A percentile compares a stretch with the other conserved stretches of the same genome.
phyloP scores from a whole-genome alignment of 768 basidiomycete species.

The Hygrophorus pudorinus region DNA sequence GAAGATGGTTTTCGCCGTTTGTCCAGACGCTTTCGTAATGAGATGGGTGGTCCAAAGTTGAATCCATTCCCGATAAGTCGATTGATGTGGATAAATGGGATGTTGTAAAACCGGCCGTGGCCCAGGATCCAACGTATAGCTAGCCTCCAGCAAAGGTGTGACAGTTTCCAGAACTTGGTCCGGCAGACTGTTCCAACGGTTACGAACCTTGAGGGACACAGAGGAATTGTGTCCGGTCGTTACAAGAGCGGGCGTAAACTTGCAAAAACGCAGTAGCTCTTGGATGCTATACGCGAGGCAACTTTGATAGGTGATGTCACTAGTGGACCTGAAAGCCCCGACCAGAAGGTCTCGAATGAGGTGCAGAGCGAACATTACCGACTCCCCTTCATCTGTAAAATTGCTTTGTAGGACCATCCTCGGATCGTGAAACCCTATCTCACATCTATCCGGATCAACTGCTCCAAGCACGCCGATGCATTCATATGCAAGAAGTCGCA shows the following conservation, averaged over 20 bases:
- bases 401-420: slow-evolving; percentile 71
- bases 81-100: slow-evolving; percentile 69
- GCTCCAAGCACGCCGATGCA: slow-evolving; percentile 91
- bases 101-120: slow-evolving; percentile 32
- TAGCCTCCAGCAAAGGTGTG: slow-evolving; percentile 69
- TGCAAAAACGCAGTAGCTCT: slow-evolving; percentile 79
- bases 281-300: slow-evolving; percentile 89
- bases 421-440: slow-evolving; percentile 46
- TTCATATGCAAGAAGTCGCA: slow-evolving; percentile 71
- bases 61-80: slow-evolving; percentile 94
- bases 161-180: slow-evolving; percentile 81
- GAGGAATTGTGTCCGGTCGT: slow-evolving; percentile 34
- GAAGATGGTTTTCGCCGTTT: slow-evolving; percentile 61
- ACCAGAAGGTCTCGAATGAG: slow-evolving; percentile 82
- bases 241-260: slow-evolving; percentile 72
- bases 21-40: slow-evolving; percentile 52
- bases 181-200: slow-evolving; percentile 70
- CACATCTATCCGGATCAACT: slow-evolving; percentile 88
- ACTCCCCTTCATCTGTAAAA: slow-evolving; percentile 71
- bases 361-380: slow-evolving; percentile 71
- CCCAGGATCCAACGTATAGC: slow-evolving; percentile 44
- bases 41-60: slow-evolving; percentile 82
- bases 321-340: slow-evolving; percentile 84
- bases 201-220: slow-evolving; percentile 55
- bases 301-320: slow-evolving; percentile 86